Evolutionary conservation across 345 rosid species (phyloP), one percentile per base, ranked within the genome.

Genomic region (Pugionium dolabratum): DNA sequence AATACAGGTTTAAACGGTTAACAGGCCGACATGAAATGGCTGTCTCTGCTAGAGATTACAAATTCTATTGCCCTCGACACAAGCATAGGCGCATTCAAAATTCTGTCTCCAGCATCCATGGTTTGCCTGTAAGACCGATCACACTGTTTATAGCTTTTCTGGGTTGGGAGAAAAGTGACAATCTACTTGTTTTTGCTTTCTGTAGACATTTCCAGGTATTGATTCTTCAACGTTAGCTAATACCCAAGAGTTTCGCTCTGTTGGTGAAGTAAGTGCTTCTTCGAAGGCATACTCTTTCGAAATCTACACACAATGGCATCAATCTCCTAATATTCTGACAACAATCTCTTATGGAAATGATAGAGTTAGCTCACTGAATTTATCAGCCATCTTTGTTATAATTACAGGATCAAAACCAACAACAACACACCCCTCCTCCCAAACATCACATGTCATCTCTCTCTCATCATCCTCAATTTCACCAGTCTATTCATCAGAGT

Each of bases 21-120:
- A 90, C 97, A 33, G 97, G 96, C 59, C 81, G 96, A 37, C 75
- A 46, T 85, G 97, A 93, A 69, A 90, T 93, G 41, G 81, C 87
- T 33, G 58, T 93, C 60, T 83, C 89, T 37, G 82, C 90, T 45
- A 80, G 62, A 69, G 97, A 90, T 74, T 90, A 86, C 68, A 90
- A 90, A 74, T 93, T 86, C 64, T 90, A 93, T 70, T 82, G 90
- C 72, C 97, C 98, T 27, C 79, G 98, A 79, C 98, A 86, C 78
- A 93, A 93, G 76, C 85, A 78, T 41, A 80, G 94, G 70, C 94
- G 92, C 60, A 32, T 64, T 43, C 77, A 85, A 52, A 86, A 65
- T 37, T 75, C 86, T 10, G 70, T 67, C n/a, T 76, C 91, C 54
- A 79, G 62, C 55, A 77, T 88, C 47, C 70, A 87, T 73, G 72